Evolutionary conservation across 2,329 filamentous ascomycete species (phyloP).

Genomic region (Lecanicillium sp.): DNA sequence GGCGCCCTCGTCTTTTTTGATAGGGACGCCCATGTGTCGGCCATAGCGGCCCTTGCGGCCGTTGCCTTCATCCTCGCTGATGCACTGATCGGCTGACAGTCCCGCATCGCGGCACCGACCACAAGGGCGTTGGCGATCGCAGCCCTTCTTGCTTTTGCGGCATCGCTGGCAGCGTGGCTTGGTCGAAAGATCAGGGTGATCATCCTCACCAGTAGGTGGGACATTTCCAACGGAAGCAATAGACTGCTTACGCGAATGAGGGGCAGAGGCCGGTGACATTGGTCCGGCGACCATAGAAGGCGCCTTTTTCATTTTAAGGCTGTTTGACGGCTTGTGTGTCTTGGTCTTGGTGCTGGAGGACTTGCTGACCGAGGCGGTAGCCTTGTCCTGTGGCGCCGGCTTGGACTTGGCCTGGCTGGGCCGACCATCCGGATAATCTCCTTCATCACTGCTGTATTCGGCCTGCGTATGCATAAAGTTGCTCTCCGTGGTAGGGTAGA

Average conservation of each 20-base stretch:
- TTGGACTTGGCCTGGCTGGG: slow-evolving; percentile 34
- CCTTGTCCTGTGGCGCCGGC: slow-evolving; percentile 32
- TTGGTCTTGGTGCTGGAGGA: slow-evolving; percentile 20
- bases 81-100: slow-evolving; percentile 83
- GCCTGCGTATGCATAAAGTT: slow-evolving; percentile 39
- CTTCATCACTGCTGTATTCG: slow-evolving; percentile 25
- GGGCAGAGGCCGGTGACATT: slow-evolving; percentile 59
- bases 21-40: slow-evolving; percentile 60
- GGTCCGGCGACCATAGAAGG: slow-evolving; percentile 31
- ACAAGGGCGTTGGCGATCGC: slow-evolving; percentile 91
- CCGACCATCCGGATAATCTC: slow-evolving; percentile 22
- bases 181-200: slow-evolving; percentile 84
- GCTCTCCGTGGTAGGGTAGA: slow-evolving; percentile 44
- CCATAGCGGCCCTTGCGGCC: slow-evolving; percentile 90
- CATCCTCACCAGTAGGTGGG: slow-evolving; percentile 63
- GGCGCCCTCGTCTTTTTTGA: slow-evolving; percentile 47
- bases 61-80: slow-evolving; percentile 97
- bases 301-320: slow-evolving; percentile 44
- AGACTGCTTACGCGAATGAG: slow-evolving; percentile 69
- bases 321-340: slow-evolving; percentile 26
- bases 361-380: slow-evolving; percentile 11
- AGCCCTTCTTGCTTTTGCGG: slow-evolving; percentile 99
- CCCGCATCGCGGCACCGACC: slow-evolving; percentile 94
- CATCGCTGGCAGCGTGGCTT: slow-evolving; percentile 97
- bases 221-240: slow-evolving; percentile 48